phyloP scores from a whole-genome alignment of 805 yeast species.

The Huiozyma naganishii region DNA sequence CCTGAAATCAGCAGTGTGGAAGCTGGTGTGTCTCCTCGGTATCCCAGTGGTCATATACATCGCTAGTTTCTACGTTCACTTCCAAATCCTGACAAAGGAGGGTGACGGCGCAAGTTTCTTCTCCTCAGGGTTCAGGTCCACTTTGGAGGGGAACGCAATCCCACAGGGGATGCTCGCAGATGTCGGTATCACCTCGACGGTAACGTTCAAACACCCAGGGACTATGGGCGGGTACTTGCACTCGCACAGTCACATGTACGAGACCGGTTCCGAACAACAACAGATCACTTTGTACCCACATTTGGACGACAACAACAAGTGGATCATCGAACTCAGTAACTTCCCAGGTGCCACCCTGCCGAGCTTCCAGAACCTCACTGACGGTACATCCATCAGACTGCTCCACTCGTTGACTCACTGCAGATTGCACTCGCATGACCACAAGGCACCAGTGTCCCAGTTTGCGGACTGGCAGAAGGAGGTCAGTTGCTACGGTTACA shows the following conservation, averaged over 20 bases:
- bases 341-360: constrained; percentile 41
- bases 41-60: constrained; percentile 49
- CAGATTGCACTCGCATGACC: constrained; percentile 76
- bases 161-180: constrained; percentile 50
- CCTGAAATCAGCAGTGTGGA: constrained; percentile 36
- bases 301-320: constrained; percentile 60
- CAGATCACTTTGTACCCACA: constrained; percentile 76
- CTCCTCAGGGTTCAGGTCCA: constrained; percentile 60
- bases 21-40: constrained; percentile 45
- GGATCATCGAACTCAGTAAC: constrained; percentile 61
- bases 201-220: constrained; percentile 56
- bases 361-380: constrained; percentile 48
- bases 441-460: constrained; percentile 66
- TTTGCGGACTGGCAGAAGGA: constrained; percentile 72
- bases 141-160: constrained; percentile 47
- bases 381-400: constrained; percentile 64
- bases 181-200: constrained; percentile 62
- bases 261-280: constrained; percentile 76
- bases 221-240: constrained; percentile 76
- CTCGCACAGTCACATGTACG: constrained; percentile 63
- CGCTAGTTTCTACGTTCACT: constrained; percentile 52
- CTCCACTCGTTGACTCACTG: constrained; percentile 45
- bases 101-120: constrained; percentile 67
- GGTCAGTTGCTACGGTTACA: constrained; percentile 64
- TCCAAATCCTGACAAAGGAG: constrained; percentile 43